Conservation (phyloP, 495 filamentous ascomycete species). For the Tirmania nivea region DNA sequence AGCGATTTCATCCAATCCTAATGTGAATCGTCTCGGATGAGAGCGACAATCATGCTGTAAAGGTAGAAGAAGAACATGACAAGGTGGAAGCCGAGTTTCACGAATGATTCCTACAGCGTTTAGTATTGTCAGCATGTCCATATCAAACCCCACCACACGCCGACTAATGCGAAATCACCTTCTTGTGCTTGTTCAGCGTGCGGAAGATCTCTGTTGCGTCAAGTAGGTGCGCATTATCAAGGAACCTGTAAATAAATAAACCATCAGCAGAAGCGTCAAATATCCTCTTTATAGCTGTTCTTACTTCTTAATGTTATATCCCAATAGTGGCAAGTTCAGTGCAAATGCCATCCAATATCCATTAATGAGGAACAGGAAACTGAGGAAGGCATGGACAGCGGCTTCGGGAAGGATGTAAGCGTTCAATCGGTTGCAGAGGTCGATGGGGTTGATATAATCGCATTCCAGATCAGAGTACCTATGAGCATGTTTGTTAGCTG, state of each 20-base stretch:
- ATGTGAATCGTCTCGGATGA: slow-evolving; percentile 86
- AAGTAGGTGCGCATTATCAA: slow-evolving; percentile 86
- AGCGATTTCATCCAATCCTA: slow-evolving; percentile 19
- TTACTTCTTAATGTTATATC: slow-evolving; percentile 94
- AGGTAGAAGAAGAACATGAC: slow-evolving; percentile 99
- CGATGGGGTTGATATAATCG: slow-evolving; percentile 99
- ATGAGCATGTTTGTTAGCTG: not conserved
- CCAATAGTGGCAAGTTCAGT: slow-evolving; percentile 79
- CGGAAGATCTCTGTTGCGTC: slow-evolving; percentile 99
- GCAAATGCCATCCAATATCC: slow-evolving; percentile 92
- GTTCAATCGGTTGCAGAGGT: slow-evolving; percentile 99
- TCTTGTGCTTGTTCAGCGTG: slow-evolving; percentile 98
- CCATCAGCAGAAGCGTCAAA: not conserved
- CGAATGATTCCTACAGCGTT: slow-evolving; percentile 67
- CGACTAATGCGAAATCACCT: slow-evolving; percentile 32
- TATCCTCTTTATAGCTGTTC: slow-evolving; percentile 13
- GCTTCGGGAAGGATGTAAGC: slow-evolving; percentile 99
- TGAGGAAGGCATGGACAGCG: slow-evolving; percentile 86
- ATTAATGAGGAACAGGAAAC: slow-evolving; percentile 87
- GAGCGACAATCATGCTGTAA: slow-evolving; percentile 97
- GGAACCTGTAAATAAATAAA: slow-evolving; percentile 39
- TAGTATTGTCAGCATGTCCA: not conserved
- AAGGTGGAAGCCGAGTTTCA: slow-evolving; percentile 97
- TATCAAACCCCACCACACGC: not conserved
- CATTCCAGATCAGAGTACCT: slow-evolving; percentile 26